Conservation (phyloP, 1,284 basidiomycete genomes). For the Fistulinella staudtii region DNA sequence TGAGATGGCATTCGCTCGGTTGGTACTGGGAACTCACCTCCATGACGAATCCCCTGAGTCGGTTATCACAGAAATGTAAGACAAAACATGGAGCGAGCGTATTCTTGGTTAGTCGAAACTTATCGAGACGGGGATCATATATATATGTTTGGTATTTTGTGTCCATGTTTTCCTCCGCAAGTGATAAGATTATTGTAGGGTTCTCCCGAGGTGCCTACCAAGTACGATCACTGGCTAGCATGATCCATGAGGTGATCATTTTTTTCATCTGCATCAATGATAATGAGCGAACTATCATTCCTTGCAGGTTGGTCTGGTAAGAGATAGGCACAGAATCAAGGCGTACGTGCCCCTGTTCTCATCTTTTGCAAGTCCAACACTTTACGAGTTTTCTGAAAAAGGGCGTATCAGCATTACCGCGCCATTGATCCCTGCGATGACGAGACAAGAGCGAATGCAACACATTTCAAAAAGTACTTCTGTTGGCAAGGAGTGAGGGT, state of each 20-base stretch:
- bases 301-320: constrained; percentile 15
- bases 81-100: constrained; percentile 29
- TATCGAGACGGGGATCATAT: constrained; percentile 35
- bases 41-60: neutral
- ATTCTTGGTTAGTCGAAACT: constrained; percentile 34
- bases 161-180: constrained; percentile 20
- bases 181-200: constrained; percentile 34
- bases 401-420: constrained; percentile 35
- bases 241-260: constrained; percentile 32
- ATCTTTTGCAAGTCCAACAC: neutral
- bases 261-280: constrained; percentile 7
- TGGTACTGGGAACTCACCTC: neutral
- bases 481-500: constrained; percentile 24
- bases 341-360: constrained; percentile 1
- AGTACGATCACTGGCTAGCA: constrained; percentile 35
- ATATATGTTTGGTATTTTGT: constrained; percentile 35
- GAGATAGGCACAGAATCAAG: neutral
- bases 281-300: constrained; percentile 23
- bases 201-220: constrained; percentile 43
- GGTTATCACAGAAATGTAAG: constrained; percentile 3
- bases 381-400: constrained; percentile 20
- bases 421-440: constrained; percentile 1
- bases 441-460: constrained; percentile 1
- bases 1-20: constrained; percentile 9
- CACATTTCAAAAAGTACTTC: constrained; percentile 32